Base-by-base conservation (phyloP, 306 rosid genomes). In the Pueraria montana region DNA sequence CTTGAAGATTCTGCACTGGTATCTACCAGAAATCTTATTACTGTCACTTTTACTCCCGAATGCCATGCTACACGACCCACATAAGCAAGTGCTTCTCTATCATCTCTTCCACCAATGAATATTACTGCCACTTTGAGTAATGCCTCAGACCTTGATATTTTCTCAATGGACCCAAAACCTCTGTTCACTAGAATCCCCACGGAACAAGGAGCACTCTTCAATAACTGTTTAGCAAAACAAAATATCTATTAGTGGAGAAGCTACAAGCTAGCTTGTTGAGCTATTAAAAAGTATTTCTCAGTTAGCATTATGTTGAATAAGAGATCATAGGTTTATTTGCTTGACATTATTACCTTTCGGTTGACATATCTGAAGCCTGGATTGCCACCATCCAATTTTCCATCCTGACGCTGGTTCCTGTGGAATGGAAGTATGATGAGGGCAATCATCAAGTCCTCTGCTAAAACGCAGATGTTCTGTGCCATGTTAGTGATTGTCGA, bases 161-260 rank as follows among this genome's bases (percentile, higher is more conserved):
- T 95, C 21, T 75, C 90, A 0, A 89, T 83, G 70, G 89, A 43
- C 63, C 99, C 96, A n/a, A 96, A 80, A 52, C 99, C 99, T 84
- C 98, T 89, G 87, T 94, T 96, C 80, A 96, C 97, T 2, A 96
- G 91, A 81, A 96, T 92, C 46, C 97, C 99, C 56, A 96, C 97
- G 0, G 99, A 90, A 79, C 99, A 94, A 8, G 97, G 94, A 48
- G 98, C 93, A 75, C 76, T 88, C 80, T 83, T 91, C 59, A 94
- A 63, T 21, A 96, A 83, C 99, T 96, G 92, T 58, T 84, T 69
- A 82, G 69, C 61, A 82, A 79, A 82, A 72, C 61, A 82, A 79
- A 78, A 49, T 61, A 30, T 84, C 74, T 67, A 18, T 84, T 74
- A 63, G 17, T 24, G 1, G 32, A 2, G 2, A 30, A 30, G 1